Percentiles rank a stretch among this genome's conserved stretches.
Evolutionary conservation across 2,329 filamentous ascomycete genomes (phyloP).

Genomic region (Salinomyces thailandicus): DNA sequence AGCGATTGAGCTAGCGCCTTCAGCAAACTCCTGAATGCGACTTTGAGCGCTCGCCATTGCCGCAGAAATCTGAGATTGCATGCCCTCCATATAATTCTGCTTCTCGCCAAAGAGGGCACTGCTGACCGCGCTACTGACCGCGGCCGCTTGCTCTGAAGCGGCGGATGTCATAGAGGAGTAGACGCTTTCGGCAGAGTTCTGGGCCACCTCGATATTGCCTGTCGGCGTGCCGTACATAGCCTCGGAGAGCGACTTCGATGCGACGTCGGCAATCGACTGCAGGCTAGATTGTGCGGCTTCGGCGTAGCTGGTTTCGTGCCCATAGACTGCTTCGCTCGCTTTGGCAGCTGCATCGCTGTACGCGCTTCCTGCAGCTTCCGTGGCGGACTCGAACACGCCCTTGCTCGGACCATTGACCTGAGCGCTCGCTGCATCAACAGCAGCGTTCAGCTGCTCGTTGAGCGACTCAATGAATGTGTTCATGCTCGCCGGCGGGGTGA

Average conservation of each 20-base stretch:
- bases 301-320: constrained; percentile 41
- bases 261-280: constrained; percentile 44
- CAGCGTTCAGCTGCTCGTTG: constrained; percentile 46
- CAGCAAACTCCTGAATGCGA: constrained; percentile 32
- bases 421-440: constrained; percentile 48
- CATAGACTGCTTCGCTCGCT: constrained; percentile 47
- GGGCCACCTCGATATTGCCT: constrained; percentile 35
- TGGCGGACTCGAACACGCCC: constrained; percentile 44
- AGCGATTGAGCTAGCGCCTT: constrained; percentile 20
- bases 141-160: constrained; percentile 33
- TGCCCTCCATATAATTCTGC: constrained; percentile 39
- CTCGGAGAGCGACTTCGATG: constrained; percentile 44
- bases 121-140: constrained; percentile 38
- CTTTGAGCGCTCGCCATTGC: constrained; percentile 37
- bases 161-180: constrained; percentile 38
- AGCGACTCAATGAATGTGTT: constrained; percentile 49
- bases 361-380: constrained; percentile 42
- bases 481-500: constrained; percentile 48
- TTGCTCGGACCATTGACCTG: constrained; percentile 49
- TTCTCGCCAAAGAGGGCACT: constrained; percentile 42
- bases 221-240: constrained; percentile 49
- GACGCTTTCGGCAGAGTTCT: constrained; percentile 33
- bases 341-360: constrained; percentile 35
- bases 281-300: constrained; percentile 46
- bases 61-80: constrained; percentile 31